Percentiles rank a stretch among this genome's conserved stretches.
Conservation (phyloP, 305 asterid species). For the Fraxinus floribunda region DNA sequence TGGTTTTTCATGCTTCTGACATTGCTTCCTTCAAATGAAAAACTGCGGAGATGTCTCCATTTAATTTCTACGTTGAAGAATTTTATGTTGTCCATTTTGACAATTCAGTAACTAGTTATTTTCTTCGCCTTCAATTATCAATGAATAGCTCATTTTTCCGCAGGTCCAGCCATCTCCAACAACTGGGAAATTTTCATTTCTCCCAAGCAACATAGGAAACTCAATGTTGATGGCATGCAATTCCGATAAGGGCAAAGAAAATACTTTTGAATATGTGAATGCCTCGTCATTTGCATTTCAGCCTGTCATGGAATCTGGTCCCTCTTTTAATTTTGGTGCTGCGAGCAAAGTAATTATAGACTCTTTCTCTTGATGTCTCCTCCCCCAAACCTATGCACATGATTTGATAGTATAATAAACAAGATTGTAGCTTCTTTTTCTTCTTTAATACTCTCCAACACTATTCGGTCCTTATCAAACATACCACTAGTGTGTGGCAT, state of each 20-base stretch:
- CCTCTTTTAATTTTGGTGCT: conserved; percentile 40
- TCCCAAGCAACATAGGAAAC: conserved; percentile 33
- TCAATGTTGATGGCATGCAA: conserved; percentile 30
- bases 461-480: neutral
- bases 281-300: conserved; percentile 67
- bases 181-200: conserved; percentile 69
- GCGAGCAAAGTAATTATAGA: conserved; percentile 46
- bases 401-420: neutral
- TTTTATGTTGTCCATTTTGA: neutral
- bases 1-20: neutral
- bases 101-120: neutral
- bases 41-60: neutral
- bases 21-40: neutral
- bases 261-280: conserved; percentile 39
- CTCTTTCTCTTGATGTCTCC: conserved; percentile 10
- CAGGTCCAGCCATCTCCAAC: conserved; percentile 94
- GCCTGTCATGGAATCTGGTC: conserved; percentile 50
- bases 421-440: neutral
- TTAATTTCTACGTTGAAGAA: neutral
- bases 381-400: neutral
- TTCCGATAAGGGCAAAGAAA: conserved; percentile 53
- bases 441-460: neutral
- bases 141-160: conserved; percentile 5
- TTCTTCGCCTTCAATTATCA: neutral
- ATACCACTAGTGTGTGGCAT: neutral